Evolutionary conservation across 1,139 yeast genomes (phyloP).

Genomic region (Taphrina wiesneri): DNA sequence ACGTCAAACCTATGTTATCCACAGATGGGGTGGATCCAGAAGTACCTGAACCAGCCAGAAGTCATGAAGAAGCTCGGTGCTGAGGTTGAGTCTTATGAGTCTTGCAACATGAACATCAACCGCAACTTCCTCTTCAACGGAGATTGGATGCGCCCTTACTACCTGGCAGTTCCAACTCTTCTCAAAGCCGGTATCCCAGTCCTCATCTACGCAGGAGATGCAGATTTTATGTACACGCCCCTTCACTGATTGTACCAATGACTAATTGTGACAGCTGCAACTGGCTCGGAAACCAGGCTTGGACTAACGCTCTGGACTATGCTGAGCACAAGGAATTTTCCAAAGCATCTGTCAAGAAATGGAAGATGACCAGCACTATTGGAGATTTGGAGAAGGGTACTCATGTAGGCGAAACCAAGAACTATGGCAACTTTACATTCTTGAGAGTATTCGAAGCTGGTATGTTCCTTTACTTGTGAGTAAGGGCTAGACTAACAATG

Average conservation of each 20-base stretch:
- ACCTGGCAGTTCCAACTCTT: slow-evolving; percentile 44
- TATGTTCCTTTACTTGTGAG: not conserved
- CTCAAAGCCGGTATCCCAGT: slow-evolving; percentile 62
- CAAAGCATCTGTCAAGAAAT: slow-evolving; percentile 46
- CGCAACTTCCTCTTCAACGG: slow-evolving; percentile 82
- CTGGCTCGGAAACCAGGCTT: slow-evolving; percentile 83
- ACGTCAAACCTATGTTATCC: slow-evolving; percentile 71
- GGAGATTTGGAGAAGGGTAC: slow-evolving; percentile 46
- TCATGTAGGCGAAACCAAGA: slow-evolving; percentile 61
- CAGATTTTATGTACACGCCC: slow-evolving; percentile 75
- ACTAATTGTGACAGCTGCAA: slow-evolving; percentile 45
- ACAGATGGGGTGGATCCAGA: slow-evolving; percentile 64
- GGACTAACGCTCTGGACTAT: slow-evolving; percentile 74
- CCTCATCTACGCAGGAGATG: slow-evolving; percentile 82
- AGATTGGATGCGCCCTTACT: slow-evolving; percentile 89
- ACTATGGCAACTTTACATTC: slow-evolving; percentile 59
- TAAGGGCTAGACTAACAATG: not conserved
- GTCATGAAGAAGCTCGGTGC: slow-evolving; percentile 87
- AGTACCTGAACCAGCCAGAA: slow-evolving; percentile 65
- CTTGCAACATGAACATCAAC: slow-evolving; percentile 83
- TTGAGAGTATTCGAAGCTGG: slow-evolving; percentile 61
- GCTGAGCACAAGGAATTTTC: slow-evolving; percentile 47
- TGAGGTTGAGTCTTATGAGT: slow-evolving; percentile 77
- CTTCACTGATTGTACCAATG: not conserved
- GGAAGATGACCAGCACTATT: slow-evolving; percentile 40